Base-by-base conservation (phyloP, 1,139 yeast species). In the Tardiomyces blankii region DNA sequence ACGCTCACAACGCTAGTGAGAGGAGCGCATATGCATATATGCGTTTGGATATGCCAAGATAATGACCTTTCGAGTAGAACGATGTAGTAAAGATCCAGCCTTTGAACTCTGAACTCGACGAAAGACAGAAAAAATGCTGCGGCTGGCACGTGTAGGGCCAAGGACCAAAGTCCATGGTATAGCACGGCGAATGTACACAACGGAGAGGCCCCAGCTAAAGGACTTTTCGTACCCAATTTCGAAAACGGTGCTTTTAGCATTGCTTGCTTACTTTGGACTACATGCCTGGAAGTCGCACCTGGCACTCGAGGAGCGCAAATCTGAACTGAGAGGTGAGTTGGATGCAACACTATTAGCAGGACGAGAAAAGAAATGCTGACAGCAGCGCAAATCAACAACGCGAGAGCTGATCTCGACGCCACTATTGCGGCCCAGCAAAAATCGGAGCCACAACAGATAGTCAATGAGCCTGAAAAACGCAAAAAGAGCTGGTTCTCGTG, bases 401-500 rank as follows among this genome's bases (percentile, higher is more conserved):
- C 42, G 28, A 38, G 50, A 43, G 42, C 38, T 21, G 33, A 40
- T 16, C 45, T 45, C 5, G 38, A 39, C 7, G 45, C 54, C 49
- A 28, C 18, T 52, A 46, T 19, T 18, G 9, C 27, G 12, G 35
- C 19, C n/a, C n/a, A n/a, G 28, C 40, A 27, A 41, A 16, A 32
- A 21, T 3, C 33, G 7, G 7, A 7, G 25, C 25, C 7, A 21
- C 25, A 21, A 21, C 25, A 5, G 7, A 21, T 7, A 21, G 25
- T 7, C 7, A 21, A 4, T 5, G 7, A 21, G 7, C 25, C 25
- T 4, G 25, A 21, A 21, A 21, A 21, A 7, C 25, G 25, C 7
- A 21, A 4, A 7, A 21, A 7, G 7, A 9, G 16, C 11, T 30
- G 35, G 35, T 30, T 30, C 35, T 14, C 35, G 11, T 30, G 35